Base-by-base conservation (phyloP, 441 rosid species). In the Pelargonium fulgidum region DNA sequence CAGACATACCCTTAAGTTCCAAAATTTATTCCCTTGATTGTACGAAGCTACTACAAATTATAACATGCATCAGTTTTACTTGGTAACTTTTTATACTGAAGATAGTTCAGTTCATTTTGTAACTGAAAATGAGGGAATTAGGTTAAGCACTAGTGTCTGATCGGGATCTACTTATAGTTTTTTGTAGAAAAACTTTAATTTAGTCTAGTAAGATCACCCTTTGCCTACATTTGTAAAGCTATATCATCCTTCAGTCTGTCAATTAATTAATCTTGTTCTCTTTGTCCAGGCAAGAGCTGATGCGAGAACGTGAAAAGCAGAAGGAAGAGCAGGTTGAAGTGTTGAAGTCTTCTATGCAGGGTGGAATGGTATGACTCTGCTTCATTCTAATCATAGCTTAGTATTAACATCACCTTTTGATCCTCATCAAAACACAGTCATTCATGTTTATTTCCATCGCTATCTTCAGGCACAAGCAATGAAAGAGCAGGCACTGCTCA, bases 401-500 rank as follows among this genome's bases (percentile, higher is more conserved):
- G 16, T 24, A 33, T 52, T 68, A 62, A 36, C 63, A 2, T 45
- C 13, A 66, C 29, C 10, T 17, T 45, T 67, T 36, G 20, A 29
- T 47, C 63, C 39, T 29, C n/a, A 1, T 41, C 45, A 41, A 41
- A 41, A 41, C 45, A 41, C 45, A 4, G 0, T 48, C 52, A 44
- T 48, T 70, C 11, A 67, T 41, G 36, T 44, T 11, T 39, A 24
- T 73, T 45, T 8, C 10, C 39, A 56, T 66, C 12, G 70, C 66
- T 68, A 64, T 69, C 69, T 73, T 20, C 77, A 93, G 97, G 98
- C 97, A 14, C 94, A 93, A 81, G 97, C 91, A 70, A 93, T 91
- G 98, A 93, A 88, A 81, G 96, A 93, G 65, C 98, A 93, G 82
- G 94, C 97, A 64, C 90, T 72, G 63, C 83, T 93, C 54, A 80